phyloP scores from a whole-genome alignment of 2,329 filamentous ascomycete species.

The Trichoderma breve region DNA sequence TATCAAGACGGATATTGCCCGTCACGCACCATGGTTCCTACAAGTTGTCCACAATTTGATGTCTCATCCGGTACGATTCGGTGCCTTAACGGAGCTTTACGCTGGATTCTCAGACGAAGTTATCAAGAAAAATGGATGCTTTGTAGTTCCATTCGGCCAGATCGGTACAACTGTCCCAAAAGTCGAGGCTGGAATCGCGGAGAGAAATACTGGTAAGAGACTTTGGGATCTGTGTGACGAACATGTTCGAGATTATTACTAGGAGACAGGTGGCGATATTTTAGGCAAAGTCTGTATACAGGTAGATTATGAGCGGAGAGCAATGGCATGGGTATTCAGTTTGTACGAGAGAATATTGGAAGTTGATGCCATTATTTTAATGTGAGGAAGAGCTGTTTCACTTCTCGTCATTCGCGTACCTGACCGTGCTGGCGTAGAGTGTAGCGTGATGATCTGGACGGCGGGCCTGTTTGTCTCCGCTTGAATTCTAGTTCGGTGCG shows the following conservation, averaged over 20 bases:
- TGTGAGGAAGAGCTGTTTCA: neutral
- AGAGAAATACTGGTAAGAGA: neutral
- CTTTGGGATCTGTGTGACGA: neutral
- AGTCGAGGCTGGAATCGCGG: neutral
- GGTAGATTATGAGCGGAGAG: neutral
- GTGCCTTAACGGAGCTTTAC: neutral
- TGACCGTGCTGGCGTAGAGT: no score
- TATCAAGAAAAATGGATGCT: neutral
- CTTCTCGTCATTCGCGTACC: no score
- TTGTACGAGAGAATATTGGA: neutral
- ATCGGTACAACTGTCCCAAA: neutral
- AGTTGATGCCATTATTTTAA: neutral
- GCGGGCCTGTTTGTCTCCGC: no score
- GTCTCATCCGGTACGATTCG: neutral
- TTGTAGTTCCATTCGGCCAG: neutral
- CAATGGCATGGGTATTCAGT: neutral
- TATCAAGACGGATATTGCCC: slow-evolving; percentile 1
- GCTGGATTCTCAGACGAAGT: neutral
- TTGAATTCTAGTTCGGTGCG: no score
- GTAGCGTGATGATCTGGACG: no score
- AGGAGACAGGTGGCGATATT: neutral
- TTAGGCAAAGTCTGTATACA: neutral
- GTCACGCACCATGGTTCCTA: neutral
- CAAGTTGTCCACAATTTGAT: neutral
- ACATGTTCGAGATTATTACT: neutral